phyloP scores from a whole-genome alignment of 345 rosid genomes.

The Salix brachista region DNA sequence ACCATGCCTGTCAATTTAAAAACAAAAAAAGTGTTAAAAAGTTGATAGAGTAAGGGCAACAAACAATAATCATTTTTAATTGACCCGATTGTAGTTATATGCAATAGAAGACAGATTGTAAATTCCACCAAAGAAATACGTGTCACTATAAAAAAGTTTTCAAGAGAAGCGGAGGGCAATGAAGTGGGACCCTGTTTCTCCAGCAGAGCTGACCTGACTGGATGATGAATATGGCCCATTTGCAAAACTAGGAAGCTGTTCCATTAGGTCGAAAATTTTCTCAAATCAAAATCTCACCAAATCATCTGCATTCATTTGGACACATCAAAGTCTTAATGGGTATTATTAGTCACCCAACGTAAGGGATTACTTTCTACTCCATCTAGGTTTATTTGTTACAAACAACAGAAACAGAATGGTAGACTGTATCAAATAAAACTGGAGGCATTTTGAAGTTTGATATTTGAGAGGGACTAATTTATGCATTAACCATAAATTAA shows the following conservation, averaged over 20 bases:
- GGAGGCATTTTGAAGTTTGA: not conserved
- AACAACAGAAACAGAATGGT: not conserved
- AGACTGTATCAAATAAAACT: not conserved
- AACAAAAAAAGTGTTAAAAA: constrained; percentile 26
- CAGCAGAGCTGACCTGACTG: not conserved
- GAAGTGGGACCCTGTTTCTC: not conserved
- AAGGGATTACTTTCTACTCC: not conserved
- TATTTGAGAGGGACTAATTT: not conserved
- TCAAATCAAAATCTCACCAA: not conserved
- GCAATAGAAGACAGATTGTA: not conserved
- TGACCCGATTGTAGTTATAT: not conserved
- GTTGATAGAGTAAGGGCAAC: not conserved
- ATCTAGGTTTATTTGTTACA: not conserved
- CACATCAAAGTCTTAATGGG: not conserved
- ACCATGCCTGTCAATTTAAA: not conserved
- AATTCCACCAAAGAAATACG: not conserved
- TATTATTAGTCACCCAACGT: not conserved
- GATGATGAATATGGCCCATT: not conserved
- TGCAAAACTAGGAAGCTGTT: not conserved
- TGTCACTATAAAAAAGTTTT: not conserved
- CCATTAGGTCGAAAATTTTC: not conserved
- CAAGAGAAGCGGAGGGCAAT: not conserved
- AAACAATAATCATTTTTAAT: not conserved
- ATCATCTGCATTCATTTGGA: not conserved
- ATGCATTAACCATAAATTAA: not conserved